Conservation (phyloP, 306 rosid species). For the Malus fusca region DNA sequence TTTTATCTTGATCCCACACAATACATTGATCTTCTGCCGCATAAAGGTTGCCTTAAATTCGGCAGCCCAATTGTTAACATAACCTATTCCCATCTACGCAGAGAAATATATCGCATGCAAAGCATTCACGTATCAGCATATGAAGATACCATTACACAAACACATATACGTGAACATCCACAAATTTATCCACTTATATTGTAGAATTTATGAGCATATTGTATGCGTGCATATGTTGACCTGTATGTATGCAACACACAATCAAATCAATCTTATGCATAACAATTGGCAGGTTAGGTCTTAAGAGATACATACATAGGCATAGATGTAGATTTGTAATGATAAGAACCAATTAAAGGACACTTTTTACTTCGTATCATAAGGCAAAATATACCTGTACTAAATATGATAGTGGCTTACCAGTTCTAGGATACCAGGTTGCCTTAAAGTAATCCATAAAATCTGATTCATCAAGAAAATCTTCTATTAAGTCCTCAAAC, state of each 20-base stretch:
- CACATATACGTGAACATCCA: neutral
- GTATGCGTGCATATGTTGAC: no score
- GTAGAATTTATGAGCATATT: neutral
- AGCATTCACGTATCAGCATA: neutral
- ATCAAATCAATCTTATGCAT: neutral
- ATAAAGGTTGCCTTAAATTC: no score
- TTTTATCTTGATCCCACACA: no score
- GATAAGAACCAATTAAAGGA: neutral
- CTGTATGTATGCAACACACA: neutral
- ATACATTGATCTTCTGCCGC: no score
- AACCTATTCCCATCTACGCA: no score
- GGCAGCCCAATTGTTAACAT: no score
- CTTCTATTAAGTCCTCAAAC: constrained; percentile 65
- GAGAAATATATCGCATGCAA: neutral
- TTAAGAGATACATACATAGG: neutral
- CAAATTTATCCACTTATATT: neutral
- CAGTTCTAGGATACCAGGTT: constrained; percentile 75
- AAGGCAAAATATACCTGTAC: constrained; percentile 7
- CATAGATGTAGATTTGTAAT: neutral
- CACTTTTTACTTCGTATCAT: neutral
- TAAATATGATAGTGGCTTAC: constrained; percentile 35
- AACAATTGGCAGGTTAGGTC: neutral
- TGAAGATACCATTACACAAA: neutral
- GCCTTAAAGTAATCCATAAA: constrained; percentile 87
- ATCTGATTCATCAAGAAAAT: constrained; percentile 56